Conservation (phyloP, 75 land plant genomes). For the Chamaecyparis obtusa region DNA sequence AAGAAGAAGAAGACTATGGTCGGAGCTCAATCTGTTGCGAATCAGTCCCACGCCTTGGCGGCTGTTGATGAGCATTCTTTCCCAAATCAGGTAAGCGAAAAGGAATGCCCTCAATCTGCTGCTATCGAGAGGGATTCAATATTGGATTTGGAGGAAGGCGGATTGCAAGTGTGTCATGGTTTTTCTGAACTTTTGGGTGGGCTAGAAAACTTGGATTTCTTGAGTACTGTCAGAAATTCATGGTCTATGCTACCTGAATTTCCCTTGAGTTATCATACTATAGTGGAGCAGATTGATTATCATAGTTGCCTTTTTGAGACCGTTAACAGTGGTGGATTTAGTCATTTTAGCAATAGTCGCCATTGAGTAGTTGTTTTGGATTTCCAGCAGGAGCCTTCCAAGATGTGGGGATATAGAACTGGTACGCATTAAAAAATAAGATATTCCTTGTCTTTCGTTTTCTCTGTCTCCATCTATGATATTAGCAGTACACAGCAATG, state of each 20-base stretch:
- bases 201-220: slow-evolving; percentile 20
- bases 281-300: not conserved
- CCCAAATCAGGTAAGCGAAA: not conserved
- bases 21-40: not conserved
- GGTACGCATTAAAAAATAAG: no score
- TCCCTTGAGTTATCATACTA: not conserved
- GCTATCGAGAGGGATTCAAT: slow-evolving; percentile 5
- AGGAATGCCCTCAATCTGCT: no score
- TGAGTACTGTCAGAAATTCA: not conserved
- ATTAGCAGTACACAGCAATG: no score
- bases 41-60: not conserved
- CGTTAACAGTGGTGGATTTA: not conserved
- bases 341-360: not conserved
- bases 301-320: not conserved
- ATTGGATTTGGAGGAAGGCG: not conserved
- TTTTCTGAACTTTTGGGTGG: slow-evolving; percentile 14
- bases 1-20: not conserved
- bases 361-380: no score
- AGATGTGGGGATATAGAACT: no score
- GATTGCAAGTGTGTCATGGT: not conserved
- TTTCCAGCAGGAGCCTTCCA: no score
- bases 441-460: no score
- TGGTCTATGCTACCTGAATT: not conserved
- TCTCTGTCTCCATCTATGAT: no score
- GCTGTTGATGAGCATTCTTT: not conserved